These are phyloP conservation scores for Apiospora rasikravindrae DNA, from an alignment of 2,329 filamentous ascomycete species.

Conservation along the genomic window DNA sequence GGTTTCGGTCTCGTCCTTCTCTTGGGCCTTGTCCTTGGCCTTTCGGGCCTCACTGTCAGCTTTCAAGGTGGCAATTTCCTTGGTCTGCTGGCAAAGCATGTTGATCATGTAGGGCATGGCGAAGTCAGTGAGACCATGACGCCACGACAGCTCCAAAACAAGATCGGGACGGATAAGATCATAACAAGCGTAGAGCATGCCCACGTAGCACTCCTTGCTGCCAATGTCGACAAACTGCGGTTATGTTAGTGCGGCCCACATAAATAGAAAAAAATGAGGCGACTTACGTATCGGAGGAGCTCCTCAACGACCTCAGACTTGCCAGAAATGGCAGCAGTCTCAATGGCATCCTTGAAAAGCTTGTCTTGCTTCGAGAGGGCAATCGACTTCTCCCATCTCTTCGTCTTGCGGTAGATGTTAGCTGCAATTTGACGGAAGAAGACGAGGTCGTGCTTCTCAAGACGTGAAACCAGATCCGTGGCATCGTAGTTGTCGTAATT, in stretches of 20 bases:
- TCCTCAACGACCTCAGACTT: slow-evolving; percentile 96
- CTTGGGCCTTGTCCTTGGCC: slow-evolving; percentile 69
- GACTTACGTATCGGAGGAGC: slow-evolving; percentile 91
- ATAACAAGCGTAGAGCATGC: slow-evolving; percentile 98
- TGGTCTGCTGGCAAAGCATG: slow-evolving; percentile 88
- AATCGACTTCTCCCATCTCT: slow-evolving; percentile 99
- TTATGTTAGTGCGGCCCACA: slow-evolving; percentile 38
- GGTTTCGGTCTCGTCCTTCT: slow-evolving; percentile 91
- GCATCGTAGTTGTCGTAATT: slow-evolving; percentile 99
- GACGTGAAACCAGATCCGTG: slow-evolving; percentile 84
- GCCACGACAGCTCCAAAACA: slow-evolving; percentile 96
- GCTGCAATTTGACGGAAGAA: slow-evolving; percentile 99
- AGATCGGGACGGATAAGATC: slow-evolving; percentile 93
- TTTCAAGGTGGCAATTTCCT: slow-evolving; percentile 83
- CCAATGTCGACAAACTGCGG: slow-evolving; percentile 95
- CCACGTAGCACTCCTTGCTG: slow-evolving; percentile 99
- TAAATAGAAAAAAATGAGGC: neutral
- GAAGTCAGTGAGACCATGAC: slow-evolving; percentile 91
- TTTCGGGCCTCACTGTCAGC: slow-evolving; percentile 97
- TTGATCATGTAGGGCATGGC: slow-evolving; percentile 99
- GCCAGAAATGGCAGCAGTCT: slow-evolving; percentile 90
- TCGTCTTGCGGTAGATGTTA: slow-evolving; percentile 99
- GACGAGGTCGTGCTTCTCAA: slow-evolving; percentile 97
- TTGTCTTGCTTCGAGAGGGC: slow-evolving; percentile 98
- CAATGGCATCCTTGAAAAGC: slow-evolving; percentile 98